Evolutionary conservation across 2,329 filamentous ascomycete genomes (phyloP), one percentile per base, ranked within the genome.

Genomic region (Calonectria pseudoturangicola): DNA sequence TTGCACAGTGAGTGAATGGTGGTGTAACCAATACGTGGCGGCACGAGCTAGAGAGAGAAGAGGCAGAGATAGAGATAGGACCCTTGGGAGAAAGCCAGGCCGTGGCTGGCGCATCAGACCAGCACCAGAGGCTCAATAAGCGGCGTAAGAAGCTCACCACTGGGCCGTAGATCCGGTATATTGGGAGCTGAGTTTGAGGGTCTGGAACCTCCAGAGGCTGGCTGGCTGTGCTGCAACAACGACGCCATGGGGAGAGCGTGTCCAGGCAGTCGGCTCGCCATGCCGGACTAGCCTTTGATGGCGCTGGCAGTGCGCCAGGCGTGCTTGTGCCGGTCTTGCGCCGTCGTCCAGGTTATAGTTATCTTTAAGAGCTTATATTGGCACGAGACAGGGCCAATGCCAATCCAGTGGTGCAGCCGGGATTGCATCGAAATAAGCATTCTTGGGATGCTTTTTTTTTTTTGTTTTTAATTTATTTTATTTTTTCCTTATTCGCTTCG

Each of bases 191-290:
- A 62, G 28, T 66, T 54, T 67, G 45, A 43, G 73, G 71, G 76
- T 73, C 76, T 78, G 72, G 76, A 77, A 78, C 73, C n/a, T 75
- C 62, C 33, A 71, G 62, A 69, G 76, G 64, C 75, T 71, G 74
- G 69, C 67, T 71, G 66, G 36, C 51, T 68, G 51, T 76, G 66
- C 51, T 63, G 63, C 67, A 51, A 50, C 36, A 39, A 27, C 25
- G 33, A 47, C 56, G 66, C 74, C 67, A 68, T 72, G 68, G 70
- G 70, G 74, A 56, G 54, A 33, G 73, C 71, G 74, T 69, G 66
- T 51, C 30, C 64, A 51, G 63, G 45, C 66, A 62, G 58, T 69
- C 51, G 43, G 58, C 36, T 41, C 43, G 16, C 27, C 51, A 39
- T n/a, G 39, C 51, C 43, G 51, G 28, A 9, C 54, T 60, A 60